Conservation (phyloP, 2,329 filamentous ascomycete species). For the Grosmannia huntii region DNA sequence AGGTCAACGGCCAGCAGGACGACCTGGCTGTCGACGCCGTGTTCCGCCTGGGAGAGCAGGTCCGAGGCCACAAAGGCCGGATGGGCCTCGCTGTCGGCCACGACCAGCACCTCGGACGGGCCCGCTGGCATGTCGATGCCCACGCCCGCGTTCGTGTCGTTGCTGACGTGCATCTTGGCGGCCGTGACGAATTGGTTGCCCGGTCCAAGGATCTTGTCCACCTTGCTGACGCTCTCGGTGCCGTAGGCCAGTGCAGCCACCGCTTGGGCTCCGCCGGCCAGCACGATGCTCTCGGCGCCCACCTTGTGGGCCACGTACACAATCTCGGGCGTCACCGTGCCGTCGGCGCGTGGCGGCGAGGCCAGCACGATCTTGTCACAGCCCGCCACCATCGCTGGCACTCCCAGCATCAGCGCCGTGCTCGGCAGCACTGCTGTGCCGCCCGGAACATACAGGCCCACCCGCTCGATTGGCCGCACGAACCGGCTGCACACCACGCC, state of each 20-base stretch:
- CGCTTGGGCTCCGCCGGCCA: conserved; percentile 90
- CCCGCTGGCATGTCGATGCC: conserved; percentile 98
- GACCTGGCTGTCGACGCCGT: conserved; percentile 92
- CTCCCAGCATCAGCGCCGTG: conserved; percentile 94
- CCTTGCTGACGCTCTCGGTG: conserved; percentile 85
- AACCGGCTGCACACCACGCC: conserved; percentile 93
- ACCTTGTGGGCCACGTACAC: conserved; percentile 97
- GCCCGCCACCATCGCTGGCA: conserved; percentile 93
- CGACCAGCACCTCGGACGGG: conserved; percentile 90
- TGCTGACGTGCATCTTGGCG: conserved; percentile 95
- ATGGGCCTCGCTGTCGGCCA: conserved; percentile 78
- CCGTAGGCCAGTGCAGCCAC: conserved; percentile 96
- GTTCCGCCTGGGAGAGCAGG: conserved; percentile 84
- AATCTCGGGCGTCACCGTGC: conserved; percentile 87
- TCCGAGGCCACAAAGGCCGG: conserved; percentile 94
- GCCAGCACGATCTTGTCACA: conserved; percentile 92
- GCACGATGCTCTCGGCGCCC: conserved; percentile 86
- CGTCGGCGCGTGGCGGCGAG: conserved; percentile 79
- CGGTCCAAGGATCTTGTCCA: conserved; percentile 96
- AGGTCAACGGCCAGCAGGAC: conserved; percentile 79
- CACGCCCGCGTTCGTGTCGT: conserved; percentile 90
- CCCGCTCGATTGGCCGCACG: conserved; percentile 79
- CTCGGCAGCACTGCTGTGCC: conserved; percentile 95
- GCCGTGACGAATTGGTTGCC: conserved; percentile 98
- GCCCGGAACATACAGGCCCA: conserved; percentile 92